phyloP scores from a whole-genome alignment of 2,329 filamentous ascomycete species.

The Endoconidiophora laricicola region DNA sequence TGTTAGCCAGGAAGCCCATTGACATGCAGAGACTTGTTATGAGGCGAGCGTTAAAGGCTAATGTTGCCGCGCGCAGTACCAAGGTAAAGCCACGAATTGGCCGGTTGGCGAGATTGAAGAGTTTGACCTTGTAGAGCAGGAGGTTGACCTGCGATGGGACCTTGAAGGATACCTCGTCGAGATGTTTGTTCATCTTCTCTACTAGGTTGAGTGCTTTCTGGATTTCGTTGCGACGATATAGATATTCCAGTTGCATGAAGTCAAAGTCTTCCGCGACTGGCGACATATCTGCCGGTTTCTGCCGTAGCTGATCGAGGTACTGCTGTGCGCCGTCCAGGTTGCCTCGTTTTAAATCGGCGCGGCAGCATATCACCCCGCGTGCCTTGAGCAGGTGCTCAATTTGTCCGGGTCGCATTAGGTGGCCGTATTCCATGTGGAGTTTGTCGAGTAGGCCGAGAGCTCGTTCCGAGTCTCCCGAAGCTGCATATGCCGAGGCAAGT shows the following conservation, averaged over 20 bases:
- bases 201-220: conserved; percentile 32
- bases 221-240: conserved; percentile 31
- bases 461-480: conserved; percentile 26
- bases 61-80: conserved; percentile 55
- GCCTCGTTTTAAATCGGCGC: conserved; percentile 40
- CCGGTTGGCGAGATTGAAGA: conserved; percentile 51
- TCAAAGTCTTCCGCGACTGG: conserved; percentile 25
- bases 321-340: conserved; percentile 34
- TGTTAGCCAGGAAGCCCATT: conserved; percentile 46
- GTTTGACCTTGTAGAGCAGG: conserved; percentile 53
- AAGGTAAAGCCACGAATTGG: conserved; percentile 63
- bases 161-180: conserved; percentile 27
- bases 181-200: conserved; percentile 27
- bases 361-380: conserved; percentile 47
- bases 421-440: not conserved
- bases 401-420: not conserved
- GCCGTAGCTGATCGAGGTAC: conserved; percentile 34
- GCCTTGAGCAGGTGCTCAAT: conserved; percentile 34
- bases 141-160: conserved; percentile 53
- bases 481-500: conserved; percentile 28
- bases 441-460: conserved; percentile 37
- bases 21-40: conserved; percentile 58
- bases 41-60: conserved; percentile 53
- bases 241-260: conserved; percentile 33
- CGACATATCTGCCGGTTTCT: conserved; percentile 19